Evolutionary conservation across 768 basidiomycete species (phyloP), one percentile per base, ranked within the genome.

Genomic region (Clitopilus hobsonii): DNA sequence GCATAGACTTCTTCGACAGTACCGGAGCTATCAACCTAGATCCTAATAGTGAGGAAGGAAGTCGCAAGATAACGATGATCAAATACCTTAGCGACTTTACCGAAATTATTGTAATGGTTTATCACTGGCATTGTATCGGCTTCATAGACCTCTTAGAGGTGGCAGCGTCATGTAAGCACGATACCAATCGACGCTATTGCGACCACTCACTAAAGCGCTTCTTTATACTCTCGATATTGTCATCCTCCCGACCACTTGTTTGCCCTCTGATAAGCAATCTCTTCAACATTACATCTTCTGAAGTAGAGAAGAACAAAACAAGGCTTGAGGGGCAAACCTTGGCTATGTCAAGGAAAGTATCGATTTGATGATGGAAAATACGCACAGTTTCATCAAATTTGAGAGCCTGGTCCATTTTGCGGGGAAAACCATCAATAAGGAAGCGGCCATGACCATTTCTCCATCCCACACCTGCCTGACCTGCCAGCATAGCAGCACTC

Each of bases 331-430:
- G 58, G 71, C 94, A 97, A 55, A 97, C 88, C 91, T 93, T 49
- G 29, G 51, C 13, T 48, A 45, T 45, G 41, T 45, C 4, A 45
- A 20, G 18, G 30, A 29, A 55, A 60, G 6, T 48, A 52, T 13
- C 25, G 49, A 50, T 49, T 38, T 27, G 32, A 29, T 8, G 30
- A 54, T 36, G 22, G 38, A 51, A 52, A 18, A 18, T 3, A 70
- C 81, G 53, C 60, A 94, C 96, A 48, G 85, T 78, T 61, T 89
- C 77, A 64, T 98, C 96, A 65, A 98, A 99, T 67, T 86, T 85
- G 64, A 87, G 57, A 0, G 95, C 96, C 72, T 99, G 97, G 68
- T 99, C 97, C 94, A 98, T 94, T 78, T 98, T 94, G 57, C 96
- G 83, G 53, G 96, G 97, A 73, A 98, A 98, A 1, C 96, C 97